Evolutionary conservation across 2,329 filamentous ascomycete genomes (phyloP).

Genomic region (Paecilomyces variotii): DNA sequence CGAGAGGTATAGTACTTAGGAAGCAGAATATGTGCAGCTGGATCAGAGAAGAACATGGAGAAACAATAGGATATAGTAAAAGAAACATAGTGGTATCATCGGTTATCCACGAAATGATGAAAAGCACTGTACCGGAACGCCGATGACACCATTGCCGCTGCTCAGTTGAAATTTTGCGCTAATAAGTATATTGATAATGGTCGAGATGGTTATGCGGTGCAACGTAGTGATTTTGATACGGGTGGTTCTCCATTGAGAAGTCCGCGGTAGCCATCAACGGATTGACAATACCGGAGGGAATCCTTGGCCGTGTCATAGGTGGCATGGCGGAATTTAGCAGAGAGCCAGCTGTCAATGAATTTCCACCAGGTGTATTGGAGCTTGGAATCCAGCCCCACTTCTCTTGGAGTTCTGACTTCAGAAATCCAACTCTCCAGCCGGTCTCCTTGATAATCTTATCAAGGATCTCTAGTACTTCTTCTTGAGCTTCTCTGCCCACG

Average conservation of each 20-base stretch:
- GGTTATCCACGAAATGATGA: not conserved
- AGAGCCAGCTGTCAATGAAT: conserved; percentile 9
- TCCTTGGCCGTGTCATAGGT: conserved; percentile 22
- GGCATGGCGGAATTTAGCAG: conserved; percentile 13
- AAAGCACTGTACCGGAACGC: not conserved
- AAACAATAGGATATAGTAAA: not conserved
- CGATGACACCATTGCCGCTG: not conserved
- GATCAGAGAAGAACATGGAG: not conserved
- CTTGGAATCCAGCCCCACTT: conserved; percentile 63
- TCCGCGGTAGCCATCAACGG: conserved; percentile 64
- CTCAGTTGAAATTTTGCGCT: not conserved
- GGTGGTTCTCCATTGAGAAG: conserved; percentile 69
- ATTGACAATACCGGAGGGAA: conserved; percentile 51
- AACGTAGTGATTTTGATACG: conserved; percentile 74
- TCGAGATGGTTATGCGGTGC: conserved; percentile 46
- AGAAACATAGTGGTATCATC: not conserved
- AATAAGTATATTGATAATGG: conserved; percentile 17
- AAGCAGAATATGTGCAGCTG: not conserved
- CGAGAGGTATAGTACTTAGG: not conserved
- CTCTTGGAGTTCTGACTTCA: conserved; percentile 64
- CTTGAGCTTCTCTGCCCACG: conserved; percentile 61
- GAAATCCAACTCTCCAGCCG: conserved; percentile 66
- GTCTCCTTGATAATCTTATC: conserved; percentile 66
- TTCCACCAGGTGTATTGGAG: not conserved
- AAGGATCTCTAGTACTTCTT: conserved; percentile 71